phyloP scores from a whole-genome alignment of 257 asterid genomes.

The Solanum sitiens region DNA sequence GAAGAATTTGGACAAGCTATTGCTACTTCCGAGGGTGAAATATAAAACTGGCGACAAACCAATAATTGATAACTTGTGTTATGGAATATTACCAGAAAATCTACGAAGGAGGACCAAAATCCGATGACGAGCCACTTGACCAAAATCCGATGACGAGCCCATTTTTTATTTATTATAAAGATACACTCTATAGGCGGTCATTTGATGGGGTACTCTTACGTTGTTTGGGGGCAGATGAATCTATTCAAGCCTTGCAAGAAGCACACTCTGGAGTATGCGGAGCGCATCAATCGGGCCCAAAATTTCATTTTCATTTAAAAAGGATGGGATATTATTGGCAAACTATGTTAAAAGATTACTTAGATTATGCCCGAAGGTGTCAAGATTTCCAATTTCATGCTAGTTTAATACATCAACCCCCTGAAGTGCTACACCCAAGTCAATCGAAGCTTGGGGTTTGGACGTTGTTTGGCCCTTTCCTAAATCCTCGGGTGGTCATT shows the following conservation, averaged over 20 bases:
- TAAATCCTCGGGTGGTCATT: neutral
- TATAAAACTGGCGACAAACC: neutral
- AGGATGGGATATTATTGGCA: too few relatives aligned
- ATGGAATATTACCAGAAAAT: too few relatives aligned
- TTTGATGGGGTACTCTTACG: neutral
- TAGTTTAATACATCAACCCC: neutral
- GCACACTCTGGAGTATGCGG: neutral
- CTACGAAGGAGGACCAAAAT: too few relatives aligned
- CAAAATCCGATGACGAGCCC: neutral
- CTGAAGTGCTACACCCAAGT: neutral
- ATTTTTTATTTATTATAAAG: neutral
- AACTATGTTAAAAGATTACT: too few relatives aligned
- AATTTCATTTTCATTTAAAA: too few relatives aligned
- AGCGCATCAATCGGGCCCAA: rapidly evolving
- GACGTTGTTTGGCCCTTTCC: neutral
- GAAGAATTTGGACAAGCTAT: neutral
- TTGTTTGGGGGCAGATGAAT: neutral
- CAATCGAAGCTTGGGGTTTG: neutral
- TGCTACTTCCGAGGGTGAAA: neutral
- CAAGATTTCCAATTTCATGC: neutral
- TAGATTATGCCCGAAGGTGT: too few relatives aligned
- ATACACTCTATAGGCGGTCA: too few relatives aligned
- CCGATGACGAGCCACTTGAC: rapidly evolving
- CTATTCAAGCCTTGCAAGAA: neutral
- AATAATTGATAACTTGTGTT: neutral